Percentiles rank a stretch among this genome's conserved stretches.
Conservation (phyloP, 176 grass and related monocot genomes). For the Oryza glumipatula region DNA sequence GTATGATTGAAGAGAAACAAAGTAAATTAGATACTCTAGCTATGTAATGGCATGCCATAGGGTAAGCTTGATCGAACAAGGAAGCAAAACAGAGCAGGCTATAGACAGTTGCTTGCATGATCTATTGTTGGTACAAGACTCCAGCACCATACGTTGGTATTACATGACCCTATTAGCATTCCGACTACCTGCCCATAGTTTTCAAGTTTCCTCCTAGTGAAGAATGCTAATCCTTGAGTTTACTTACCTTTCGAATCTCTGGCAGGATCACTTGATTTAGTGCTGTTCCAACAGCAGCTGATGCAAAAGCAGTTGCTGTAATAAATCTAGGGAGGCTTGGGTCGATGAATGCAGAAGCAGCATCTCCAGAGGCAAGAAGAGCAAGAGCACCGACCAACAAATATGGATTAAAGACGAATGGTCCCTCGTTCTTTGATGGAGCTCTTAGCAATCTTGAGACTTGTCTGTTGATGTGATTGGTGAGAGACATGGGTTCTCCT, state of each 20-base stretch:
- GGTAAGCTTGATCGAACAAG: not conserved
- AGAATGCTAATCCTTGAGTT: not conserved
- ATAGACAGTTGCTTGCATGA: slow-evolving; percentile 14
- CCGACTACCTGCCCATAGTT: not conserved
- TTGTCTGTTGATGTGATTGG: slow-evolving; percentile 77
- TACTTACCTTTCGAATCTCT: slow-evolving; percentile 70
- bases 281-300: slow-evolving; percentile 62
- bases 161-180: not conserved
- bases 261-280: slow-evolving; percentile 76
- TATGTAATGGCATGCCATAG: not conserved
- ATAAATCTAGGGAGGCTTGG: slow-evolving; percentile 75
- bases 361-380: slow-evolving; percentile 84
- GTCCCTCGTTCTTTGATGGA: slow-evolving; percentile 60
- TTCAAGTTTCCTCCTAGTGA: not conserved
- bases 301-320: slow-evolving; percentile 69
- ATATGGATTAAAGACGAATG: slow-evolving; percentile 65
- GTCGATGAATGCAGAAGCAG: slow-evolving; percentile 73
- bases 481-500: slow-evolving; percentile 84
- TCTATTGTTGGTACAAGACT: not conserved
- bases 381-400: slow-evolving; percentile 67
- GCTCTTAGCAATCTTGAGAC: slow-evolving; percentile 75
- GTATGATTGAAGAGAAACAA: not conserved
- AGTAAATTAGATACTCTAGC: not conserved
- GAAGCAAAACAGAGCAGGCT: slow-evolving; percentile 9
- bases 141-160: not conserved